Base-by-base conservation (phyloP, 495 filamentous ascomycete species). In the Hypomontagnella submonticulosa region DNA sequence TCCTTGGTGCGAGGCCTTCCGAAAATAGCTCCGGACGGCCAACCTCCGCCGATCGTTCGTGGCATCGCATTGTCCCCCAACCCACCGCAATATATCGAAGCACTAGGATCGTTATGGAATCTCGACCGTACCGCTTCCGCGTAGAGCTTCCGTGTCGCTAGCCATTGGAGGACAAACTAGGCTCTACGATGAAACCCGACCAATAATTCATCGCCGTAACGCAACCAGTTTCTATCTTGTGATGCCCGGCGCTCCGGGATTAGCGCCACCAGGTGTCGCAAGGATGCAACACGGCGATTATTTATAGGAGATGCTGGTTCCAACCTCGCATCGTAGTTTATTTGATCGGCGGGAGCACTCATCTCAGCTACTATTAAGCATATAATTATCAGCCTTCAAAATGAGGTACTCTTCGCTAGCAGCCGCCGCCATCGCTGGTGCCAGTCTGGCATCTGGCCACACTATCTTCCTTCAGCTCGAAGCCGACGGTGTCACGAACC, bases 381-480 rank as follows among this genome's bases (percentile, higher is more conserved):
- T 51, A 46, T 16, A 13, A 20, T n/a, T 12, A 20, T n/a, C 8
- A 43, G 23, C 16, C 32, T 41, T 11, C 40, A 63, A 37, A 15
- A 67, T 67, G 64, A 62, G 64, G 40, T 67, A 57, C 61, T 71
- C 63, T 61, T 60, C 52, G 23, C 23, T 27, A 19, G 8, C 63
- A 56, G 55, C 51, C 33, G 66, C 60, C 2, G 38, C 60, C 32
- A 41, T 61, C 36, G 57, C 58, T 7, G 30, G 69, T 15, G 76
- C 76, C 12, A 65, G 75, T n/a, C 67, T 71, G 42, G 81, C 76
- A 12, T 75, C 76, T 12, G 81, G 77, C 0, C 84, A 87, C 67
- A 84, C 84, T 16, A 87, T 87, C 57, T 87, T 87, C 67, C 72
- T 80, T 41, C 79, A 84, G 57, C 75, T 87, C 12, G 75, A 75